Conservation (phyloP, 2,329 filamentous ascomycete genomes). For the Epichloe aotearoae region DNA sequence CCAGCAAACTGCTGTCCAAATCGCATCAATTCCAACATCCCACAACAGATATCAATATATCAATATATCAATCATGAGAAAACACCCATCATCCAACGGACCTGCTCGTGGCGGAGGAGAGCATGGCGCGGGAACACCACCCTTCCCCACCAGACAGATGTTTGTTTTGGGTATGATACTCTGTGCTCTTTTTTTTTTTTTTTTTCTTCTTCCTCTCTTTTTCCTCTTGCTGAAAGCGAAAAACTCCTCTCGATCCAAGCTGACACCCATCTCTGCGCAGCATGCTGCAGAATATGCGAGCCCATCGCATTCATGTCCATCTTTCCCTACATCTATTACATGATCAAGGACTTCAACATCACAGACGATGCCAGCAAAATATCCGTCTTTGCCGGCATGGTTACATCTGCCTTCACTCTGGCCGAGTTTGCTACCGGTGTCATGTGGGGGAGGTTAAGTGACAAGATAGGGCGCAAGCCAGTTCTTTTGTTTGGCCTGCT, state of each 20-base stretch:
- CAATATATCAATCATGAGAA: slow-evolving; percentile 15
- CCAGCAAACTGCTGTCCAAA: no score
- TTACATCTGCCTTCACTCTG: slow-evolving; percentile 91
- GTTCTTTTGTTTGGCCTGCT: slow-evolving; percentile 80
- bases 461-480: slow-evolving; percentile 83
- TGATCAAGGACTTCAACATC: slow-evolving; percentile 86
- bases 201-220: not conserved
- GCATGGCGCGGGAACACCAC: slow-evolving; percentile 13
- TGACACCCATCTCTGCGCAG: slow-evolving; percentile 28
- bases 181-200: not conserved
- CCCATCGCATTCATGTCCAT: slow-evolving; percentile 99
- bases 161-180: slow-evolving; percentile 35
- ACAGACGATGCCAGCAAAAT: slow-evolving; percentile 68
- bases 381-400: slow-evolving; percentile 86
- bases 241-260: not conserved
- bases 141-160: slow-evolving; percentile 33
- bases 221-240: not conserved
- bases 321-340: slow-evolving; percentile 96
- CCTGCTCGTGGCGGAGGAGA: slow-evolving; percentile 13
- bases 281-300: slow-evolving; percentile 90
- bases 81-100: slow-evolving; percentile 13
- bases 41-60: not conserved
- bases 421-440: slow-evolving; percentile 89
- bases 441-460: slow-evolving; percentile 91
- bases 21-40: not conserved